Evolutionary conservation across 2,329 filamentous ascomycete genomes (phyloP), one percentile per base, ranked within the genome.

Genomic region (Fusarium bulbicola): DNA sequence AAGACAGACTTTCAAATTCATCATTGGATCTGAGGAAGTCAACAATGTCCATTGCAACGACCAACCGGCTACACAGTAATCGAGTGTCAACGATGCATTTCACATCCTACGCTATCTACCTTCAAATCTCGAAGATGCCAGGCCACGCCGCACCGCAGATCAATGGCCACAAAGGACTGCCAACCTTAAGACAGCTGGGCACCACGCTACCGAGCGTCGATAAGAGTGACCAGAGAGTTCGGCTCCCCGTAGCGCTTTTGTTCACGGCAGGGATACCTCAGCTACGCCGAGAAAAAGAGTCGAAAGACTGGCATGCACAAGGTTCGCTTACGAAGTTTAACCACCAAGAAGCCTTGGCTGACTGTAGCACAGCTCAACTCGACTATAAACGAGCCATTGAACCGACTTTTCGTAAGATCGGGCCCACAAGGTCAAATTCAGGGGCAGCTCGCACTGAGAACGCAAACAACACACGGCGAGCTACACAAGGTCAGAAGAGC

Each of bases 31-130:
- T 7, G 20, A 20, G 11, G 6, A 6, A 18, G 14, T 5, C 18
- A n/a, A 26, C 5, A n/a, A 10, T 1, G 9, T 11, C 11, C 18
- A 5, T 30, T 32, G 3, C 10, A 34, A n/a, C 10, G 0, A 12
- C 20, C 14, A 6, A 7, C 14, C 7, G 12, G 8, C 7, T 14
- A 10, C 15, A 28, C 3, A 40, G 7, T 39, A 20, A n/a, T 14
- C 8, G n/a, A 28, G n/a, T 26, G 11, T 49, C 15, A 16, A 58
- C 14, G 32, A 8, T 30, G 56, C 30, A 11, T 37, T 36, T 36
- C 7, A 9, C 21, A 6, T 18, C 8, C 18, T n/a, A 34, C 1
- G 3, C 34, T 13, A 18, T 28, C 40, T 15, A 21, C 13, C 16
- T 6, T 26, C 30, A 36, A 21, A 10, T 12, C 3, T 18, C 4